Evolutionary conservation across 768 basidiomycete species (phyloP).

Genomic region (Boletus rufocinnamomeus): DNA sequence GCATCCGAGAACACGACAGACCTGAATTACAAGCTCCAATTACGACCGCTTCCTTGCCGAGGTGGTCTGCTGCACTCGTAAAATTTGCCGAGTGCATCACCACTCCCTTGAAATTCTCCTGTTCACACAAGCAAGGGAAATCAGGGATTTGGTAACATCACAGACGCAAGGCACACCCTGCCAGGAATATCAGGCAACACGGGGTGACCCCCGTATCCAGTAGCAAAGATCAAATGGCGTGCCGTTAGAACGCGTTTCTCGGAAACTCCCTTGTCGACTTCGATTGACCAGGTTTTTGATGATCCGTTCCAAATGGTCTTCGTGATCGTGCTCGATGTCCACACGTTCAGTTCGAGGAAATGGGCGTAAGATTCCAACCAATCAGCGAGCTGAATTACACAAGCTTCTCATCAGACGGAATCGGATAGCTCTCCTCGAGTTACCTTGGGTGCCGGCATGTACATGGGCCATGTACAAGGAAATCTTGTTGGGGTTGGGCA

Average conservation of each 20-base stretch:
- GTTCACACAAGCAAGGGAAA: neutral
- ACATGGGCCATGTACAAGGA: constrained; percentile 50
- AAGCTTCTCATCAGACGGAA: neutral
- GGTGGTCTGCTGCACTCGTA: constrained; percentile 45
- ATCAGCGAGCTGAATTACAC: constrained; percentile 46
- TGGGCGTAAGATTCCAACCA: constrained; percentile 60
- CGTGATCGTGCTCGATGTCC: constrained; percentile 49
- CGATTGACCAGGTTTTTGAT: constrained; percentile 43
- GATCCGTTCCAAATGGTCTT: constrained; percentile 37
- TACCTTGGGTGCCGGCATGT: constrained; percentile 50
- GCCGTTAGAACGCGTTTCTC: constrained; percentile 38
- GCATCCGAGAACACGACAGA: constrained; percentile 10
- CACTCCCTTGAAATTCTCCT: constrained; percentile 51
- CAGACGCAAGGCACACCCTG: neutral
- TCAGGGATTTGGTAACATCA: neutral
- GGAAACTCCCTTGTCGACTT: constrained; percentile 32
- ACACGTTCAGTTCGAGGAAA: constrained; percentile 55
- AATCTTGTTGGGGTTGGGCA: constrained; percentile 37
- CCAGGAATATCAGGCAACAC: constrained; percentile 41
- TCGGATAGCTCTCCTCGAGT: neutral
- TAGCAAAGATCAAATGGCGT: constrained; percentile 54
- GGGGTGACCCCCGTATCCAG: constrained; percentile 45
- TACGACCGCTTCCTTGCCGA: constrained; percentile 62
- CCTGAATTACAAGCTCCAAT: constrained; percentile 60
- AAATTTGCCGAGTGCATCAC: constrained; percentile 49